Evolutionary conservation across 2,329 filamentous ascomycete genomes (phyloP).

Genomic region (Epichloe sylvatica): DNA sequence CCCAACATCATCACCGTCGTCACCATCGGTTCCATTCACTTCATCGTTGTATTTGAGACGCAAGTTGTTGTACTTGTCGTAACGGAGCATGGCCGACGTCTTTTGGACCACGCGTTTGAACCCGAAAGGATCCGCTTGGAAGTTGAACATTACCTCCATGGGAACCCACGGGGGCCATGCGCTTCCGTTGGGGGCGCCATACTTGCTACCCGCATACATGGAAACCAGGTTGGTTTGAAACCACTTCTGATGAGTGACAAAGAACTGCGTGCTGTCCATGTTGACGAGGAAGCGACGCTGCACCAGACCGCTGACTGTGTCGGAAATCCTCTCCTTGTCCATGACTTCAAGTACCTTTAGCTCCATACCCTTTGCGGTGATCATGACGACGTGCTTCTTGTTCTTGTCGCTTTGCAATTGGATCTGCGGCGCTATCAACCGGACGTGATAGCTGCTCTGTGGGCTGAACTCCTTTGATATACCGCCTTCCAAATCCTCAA

Average conservation of each 20-base stretch:
- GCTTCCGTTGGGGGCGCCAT: slow-evolving; percentile 70
- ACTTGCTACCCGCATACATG: slow-evolving; percentile 87
- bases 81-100: slow-evolving; percentile 84
- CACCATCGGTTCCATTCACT: slow-evolving; percentile 49
- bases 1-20: slow-evolving; percentile 25
- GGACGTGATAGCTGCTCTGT: slow-evolving; percentile 87
- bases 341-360: slow-evolving; percentile 95
- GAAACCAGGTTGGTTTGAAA: slow-evolving; percentile 74
- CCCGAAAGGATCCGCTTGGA: slow-evolving; percentile 84
- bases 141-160: slow-evolving; percentile 97
- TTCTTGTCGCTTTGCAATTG: slow-evolving; percentile 98
- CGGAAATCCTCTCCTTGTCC: slow-evolving; percentile 85
- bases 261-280: slow-evolving; percentile 97
- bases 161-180: slow-evolving; percentile 98
- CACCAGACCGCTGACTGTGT: slow-evolving; percentile 87
- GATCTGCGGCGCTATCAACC: slow-evolving; percentile 92
- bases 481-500: slow-evolving; percentile 54
- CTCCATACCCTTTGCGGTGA: slow-evolving; percentile 95
- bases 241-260: slow-evolving; percentile 87
- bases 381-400: slow-evolving; percentile 86
- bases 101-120: slow-evolving; percentile 95
- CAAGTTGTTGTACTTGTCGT: slow-evolving; percentile 96
- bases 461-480: slow-evolving; percentile 80
- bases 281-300: slow-evolving; percentile 86
- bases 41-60: slow-evolving; percentile 96